Conservation (phyloP, 768 basidiomycete genomes). For the Tulasnella calospora region DNA sequence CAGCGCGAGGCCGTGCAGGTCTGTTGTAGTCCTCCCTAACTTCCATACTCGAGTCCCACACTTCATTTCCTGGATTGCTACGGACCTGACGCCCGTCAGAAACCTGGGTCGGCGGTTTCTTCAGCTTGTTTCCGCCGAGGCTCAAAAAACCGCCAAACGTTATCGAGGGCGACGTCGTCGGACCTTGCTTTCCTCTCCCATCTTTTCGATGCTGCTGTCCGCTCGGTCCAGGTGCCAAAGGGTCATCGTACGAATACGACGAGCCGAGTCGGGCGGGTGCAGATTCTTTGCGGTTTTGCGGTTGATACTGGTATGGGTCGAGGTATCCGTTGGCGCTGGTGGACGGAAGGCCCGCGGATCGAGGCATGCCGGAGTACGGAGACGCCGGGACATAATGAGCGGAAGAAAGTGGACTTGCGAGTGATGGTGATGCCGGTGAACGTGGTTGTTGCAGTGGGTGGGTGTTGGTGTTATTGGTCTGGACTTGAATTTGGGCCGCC, state of each 20-base stretch:
- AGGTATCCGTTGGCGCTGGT: neutral
- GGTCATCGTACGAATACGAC: neutral
- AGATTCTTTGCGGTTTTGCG: slow-evolving; percentile 5
- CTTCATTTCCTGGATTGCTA: neutral
- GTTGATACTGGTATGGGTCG: neutral
- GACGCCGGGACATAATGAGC: neutral
- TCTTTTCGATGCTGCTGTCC: neutral
- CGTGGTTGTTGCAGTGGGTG: neutral
- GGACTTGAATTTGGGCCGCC: slow-evolving; percentile 3
- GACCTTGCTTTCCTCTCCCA: neutral
- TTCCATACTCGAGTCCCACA: neutral
- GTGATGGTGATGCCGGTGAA: neutral
- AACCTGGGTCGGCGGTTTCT: neutral
- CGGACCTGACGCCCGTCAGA: neutral
- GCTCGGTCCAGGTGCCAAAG: neutral
- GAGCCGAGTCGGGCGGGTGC: slow-evolving; percentile 15
- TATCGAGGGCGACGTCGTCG: neutral
- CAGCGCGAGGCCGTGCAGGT: neutral
- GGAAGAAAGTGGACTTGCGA: neutral
- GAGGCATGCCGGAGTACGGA: slow-evolving; percentile 10
- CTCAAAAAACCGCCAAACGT: neutral
- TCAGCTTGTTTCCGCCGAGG: slow-evolving; percentile 10
- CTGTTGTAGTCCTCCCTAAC: neutral
- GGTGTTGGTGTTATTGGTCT: neutral
- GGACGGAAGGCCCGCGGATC: slow-evolving; percentile 15